Conservation (phyloP, 441 rosid species). For the Erodium texanum region DNA sequence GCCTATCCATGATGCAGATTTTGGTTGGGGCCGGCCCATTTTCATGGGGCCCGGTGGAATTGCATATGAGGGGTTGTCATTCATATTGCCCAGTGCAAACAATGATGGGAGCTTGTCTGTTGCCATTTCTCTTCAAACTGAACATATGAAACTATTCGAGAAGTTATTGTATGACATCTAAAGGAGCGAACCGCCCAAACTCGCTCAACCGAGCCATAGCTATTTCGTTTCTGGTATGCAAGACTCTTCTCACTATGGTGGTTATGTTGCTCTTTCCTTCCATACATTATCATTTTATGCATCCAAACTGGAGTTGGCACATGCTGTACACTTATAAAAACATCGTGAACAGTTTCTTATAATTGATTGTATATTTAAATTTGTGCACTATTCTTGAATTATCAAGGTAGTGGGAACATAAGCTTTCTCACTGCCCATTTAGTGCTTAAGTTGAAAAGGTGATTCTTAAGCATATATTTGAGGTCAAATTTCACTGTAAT, state of each 20-base stretch:
- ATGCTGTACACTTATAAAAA: constrained; percentile 6
- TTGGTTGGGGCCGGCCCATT: constrained; percentile 95
- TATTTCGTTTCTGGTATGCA: constrained; percentile 16
- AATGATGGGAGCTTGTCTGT: constrained; percentile 81
- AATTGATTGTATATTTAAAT: background rate
- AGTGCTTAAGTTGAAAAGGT: background rate
- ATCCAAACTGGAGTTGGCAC: constrained; percentile 5
- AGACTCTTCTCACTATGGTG: constrained; percentile 8
- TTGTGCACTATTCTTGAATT: background rate
- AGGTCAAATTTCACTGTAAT: background rate
- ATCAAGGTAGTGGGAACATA: background rate
- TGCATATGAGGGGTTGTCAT: constrained; percentile 80
- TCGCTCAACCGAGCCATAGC: constrained; percentile 1
- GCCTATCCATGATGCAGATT: constrained; percentile 92
- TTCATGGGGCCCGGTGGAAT: constrained; percentile 99
- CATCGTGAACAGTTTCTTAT: constrained; percentile 10
- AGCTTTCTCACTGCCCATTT: background rate
- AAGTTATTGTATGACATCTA: constrained; percentile 60
- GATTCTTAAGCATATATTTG: background rate
- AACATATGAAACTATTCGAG: constrained; percentile 80
- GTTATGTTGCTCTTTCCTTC: constrained; percentile 4
- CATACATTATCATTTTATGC: background rate
- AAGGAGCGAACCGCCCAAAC: background rate
- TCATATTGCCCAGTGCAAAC: constrained; percentile 66
- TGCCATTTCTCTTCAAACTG: constrained; percentile 71